Evolutionary conservation across 2,329 filamentous ascomycete genomes (phyloP), one percentile per base, ranked within the genome.

Genomic region (Colletotrichum falcatum): DNA sequence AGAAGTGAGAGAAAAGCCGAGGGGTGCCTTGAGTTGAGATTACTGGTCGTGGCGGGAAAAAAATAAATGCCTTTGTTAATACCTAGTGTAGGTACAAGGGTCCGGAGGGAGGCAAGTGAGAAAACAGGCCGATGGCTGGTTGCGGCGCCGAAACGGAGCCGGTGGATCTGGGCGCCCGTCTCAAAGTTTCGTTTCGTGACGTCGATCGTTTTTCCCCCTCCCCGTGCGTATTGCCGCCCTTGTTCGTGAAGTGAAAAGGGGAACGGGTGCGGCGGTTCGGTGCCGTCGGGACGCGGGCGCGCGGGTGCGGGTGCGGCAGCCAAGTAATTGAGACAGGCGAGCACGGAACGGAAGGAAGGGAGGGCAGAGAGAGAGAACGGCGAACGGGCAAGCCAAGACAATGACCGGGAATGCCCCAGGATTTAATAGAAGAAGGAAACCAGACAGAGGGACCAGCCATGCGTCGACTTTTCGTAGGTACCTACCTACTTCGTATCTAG

Each of bases 111-210:
- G 33, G 44, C 59, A 35, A 49, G 35, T 51, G n/a, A 30, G 6
- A 35, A 26, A 62, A 23, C 37, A 62, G 48, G 30, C 35, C 37
- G 49, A 46, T 49, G 64, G 67, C 42, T 65, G 33, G 3, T 28
- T 28, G 44, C 56, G 56, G 33, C 35, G 68, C 68, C 68, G 68
- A 71, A 37, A 59, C 68, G 68, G 68, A 68, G 64, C 68, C 68
- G 68, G 53, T 68, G 37, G 59, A 44, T 42, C 23, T 42, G 60
- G 56, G 49, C 37, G 51, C n/a, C 60, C 37, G 67, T 54, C 49
- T 49, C 51, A 51, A 70, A 51, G 49, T 28, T 66, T 70, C 56
- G 68, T 54, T 63, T 48, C 37, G 68, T 71, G 49, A 70, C 67
- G 67, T 70, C 54, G 42, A 46, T 46, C 51, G 16, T n/a, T 23